Base-by-base conservation (phyloP, 2,329 filamentous ascomycete genomes). In the Colletotrichum shisoi region DNA sequence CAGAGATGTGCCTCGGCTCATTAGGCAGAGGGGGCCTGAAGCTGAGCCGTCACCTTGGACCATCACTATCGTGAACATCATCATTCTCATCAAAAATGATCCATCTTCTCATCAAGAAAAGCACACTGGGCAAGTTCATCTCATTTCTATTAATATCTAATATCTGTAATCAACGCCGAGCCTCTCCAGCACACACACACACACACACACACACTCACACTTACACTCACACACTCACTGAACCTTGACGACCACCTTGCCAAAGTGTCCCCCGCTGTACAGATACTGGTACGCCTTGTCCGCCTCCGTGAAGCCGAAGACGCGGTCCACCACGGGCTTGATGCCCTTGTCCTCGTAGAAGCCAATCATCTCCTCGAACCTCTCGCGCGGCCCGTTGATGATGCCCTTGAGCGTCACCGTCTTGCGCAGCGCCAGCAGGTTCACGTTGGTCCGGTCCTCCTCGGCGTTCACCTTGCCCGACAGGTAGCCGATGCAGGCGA, bases 401-500 rank as follows among this genome's bases (percentile, higher is more conserved):
- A 90, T 83, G 0, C 89, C 81, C 71, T 81, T 81, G 57, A 84
- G 73, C 39, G 82, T 83, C 15, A 81, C 79, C 68, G 83, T 83
- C 66, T 79, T 73, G 62, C 78, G 70, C 69, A 82, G 69, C n/a
- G 81, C 82, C 62, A 84, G 77, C 34, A 90, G 76, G 71, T 90
- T 90, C 15, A 88, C 83, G 69, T 89, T 88, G 8, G 84, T 78
- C 51, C 85, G 74, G 74, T 87, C 84, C 0, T 80, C 83, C 4
- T 78, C 75, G 0, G 79, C 80, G 71, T 89, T 87, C 67, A 85
- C 78, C 74, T 90, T 81, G 12, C 83, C 83, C 1, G 79, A 80
- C 1, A 84, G 72, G 71, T 84, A 83, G 1, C 83, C 84, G 54
- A 85, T 81, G 70, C 81, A 81, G 69, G 78, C 81, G 71, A 88